A percentile compares a stretch with the other conserved stretches of the same genome.
Evolutionary conservation across 164 flowering plant species (phyloP).

Genomic region (Pachysandra terminalis): DNA sequence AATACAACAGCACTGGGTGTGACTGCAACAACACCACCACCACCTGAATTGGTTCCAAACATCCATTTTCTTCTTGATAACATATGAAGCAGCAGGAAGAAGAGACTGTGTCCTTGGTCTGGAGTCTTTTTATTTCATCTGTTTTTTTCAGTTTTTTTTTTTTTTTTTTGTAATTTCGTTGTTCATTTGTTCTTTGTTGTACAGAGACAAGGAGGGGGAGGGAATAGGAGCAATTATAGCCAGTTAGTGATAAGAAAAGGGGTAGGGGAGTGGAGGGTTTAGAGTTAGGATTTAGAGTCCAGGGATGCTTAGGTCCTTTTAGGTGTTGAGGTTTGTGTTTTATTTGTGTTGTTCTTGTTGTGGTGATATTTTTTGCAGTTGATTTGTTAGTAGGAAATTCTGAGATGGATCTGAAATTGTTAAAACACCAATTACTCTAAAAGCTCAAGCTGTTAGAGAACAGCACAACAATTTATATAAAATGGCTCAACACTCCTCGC

Average conservation of each 20-base stretch:
- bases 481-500: too few species aligned
- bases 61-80: conserved; percentile 22
- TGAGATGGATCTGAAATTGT: background rate
- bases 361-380: conserved; percentile 74
- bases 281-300: conserved; percentile 7
- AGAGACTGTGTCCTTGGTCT: background rate
- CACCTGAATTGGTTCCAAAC: conserved; percentile 32
- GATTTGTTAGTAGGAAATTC: conserved; percentile 35
- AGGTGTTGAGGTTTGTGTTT: conserved; percentile 24
- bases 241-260: conserved; percentile 18
- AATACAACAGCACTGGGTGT: background rate
- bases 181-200: conserved; percentile 55
- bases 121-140: background rate
- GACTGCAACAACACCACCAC: background rate
- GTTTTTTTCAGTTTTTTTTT: background rate
- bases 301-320: conserved; percentile 16
- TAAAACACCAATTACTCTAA: too few species aligned
- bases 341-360: conserved; percentile 17
- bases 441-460: too few species aligned
- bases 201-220: conserved; percentile 33
- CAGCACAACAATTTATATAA: too few species aligned
- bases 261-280: conserved; percentile 1
- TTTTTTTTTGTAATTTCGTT: conserved; percentile 26
- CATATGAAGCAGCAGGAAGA: conserved; percentile 21
- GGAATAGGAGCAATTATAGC: conserved; percentile 28